phyloP scores from a whole-genome alignment of 129 eudicot species.

The Scalesia atractyloides region DNA sequence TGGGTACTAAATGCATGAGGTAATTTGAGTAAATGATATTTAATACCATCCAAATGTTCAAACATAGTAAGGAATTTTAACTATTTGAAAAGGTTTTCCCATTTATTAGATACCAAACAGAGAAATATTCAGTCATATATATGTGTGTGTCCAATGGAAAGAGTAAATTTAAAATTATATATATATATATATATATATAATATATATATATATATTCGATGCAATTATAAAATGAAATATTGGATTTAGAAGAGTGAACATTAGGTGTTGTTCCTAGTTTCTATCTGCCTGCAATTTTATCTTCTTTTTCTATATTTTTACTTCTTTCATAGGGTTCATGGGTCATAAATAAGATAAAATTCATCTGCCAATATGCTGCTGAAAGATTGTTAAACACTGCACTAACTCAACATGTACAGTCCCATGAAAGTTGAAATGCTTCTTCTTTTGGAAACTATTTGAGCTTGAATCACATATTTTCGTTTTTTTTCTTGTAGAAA shows the following conservation, averaged over 20 bases:
- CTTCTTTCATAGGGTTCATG: background rate
- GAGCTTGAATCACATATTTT: background rate
- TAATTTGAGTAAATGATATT: background rate
- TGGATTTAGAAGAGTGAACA: background rate
- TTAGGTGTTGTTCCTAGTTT: slow-evolving; percentile 3
- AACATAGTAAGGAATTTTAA: background rate
- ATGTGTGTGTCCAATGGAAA: no score
- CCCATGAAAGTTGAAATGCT: background rate
- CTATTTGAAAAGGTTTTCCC: no score
- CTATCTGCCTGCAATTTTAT: background rate
- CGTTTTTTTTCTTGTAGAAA: slow-evolving; percentile 12
- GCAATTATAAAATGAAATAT: no score
- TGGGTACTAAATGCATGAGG: background rate
- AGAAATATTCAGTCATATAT: no score
- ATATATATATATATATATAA: no score
- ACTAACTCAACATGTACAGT: background rate
- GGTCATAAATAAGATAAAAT: background rate
- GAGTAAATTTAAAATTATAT: no score
- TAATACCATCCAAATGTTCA: background rate
- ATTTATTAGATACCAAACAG: no score
- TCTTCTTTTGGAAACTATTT: background rate
- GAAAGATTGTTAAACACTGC: background rate
- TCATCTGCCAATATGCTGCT: background rate
- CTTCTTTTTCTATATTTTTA: background rate
- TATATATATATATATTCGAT: no score